Conservation (phyloP, 306 rosid species). For the Abrus pulchellus region DNA sequence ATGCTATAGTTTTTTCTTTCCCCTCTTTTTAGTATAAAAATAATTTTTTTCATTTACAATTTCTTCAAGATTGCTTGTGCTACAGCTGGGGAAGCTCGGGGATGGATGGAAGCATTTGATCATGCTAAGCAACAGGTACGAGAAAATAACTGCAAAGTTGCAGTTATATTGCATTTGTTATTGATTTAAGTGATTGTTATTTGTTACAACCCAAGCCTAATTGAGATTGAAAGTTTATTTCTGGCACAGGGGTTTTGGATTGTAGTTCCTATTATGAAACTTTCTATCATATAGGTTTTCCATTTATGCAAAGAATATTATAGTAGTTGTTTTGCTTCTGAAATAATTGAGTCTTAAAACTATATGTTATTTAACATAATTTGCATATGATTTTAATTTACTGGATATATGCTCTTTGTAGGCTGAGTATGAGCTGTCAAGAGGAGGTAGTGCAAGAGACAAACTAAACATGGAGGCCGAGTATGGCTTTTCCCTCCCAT, state of each 20-base stretch:
- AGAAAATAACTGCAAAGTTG: slow-evolving; percentile 40
- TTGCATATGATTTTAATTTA: slow-evolving; percentile 43
- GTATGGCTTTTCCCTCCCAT: slow-evolving; percentile 60
- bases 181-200: slow-evolving; percentile 24
- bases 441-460: slow-evolving; percentile 68
- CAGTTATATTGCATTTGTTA: slow-evolving; percentile 31
- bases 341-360: slow-evolving; percentile 34
- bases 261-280: slow-evolving; percentile 24
- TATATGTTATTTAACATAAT: slow-evolving; percentile 26
- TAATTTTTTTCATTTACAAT: slow-evolving; percentile 43
- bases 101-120: slow-evolving; percentile 97
- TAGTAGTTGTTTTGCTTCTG: slow-evolving; percentile 31
- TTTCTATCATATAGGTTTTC: slow-evolving; percentile 34
- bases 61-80: slow-evolving; percentile 85
- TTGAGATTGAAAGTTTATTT: slow-evolving; percentile 42
- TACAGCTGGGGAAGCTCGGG: slow-evolving; percentile 79
- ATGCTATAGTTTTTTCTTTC: slow-evolving; percentile 13
- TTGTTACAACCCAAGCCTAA: slow-evolving; percentile 33
- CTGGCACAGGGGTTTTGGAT: slow-evolving; percentile 11
- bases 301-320: slow-evolving; percentile 25
- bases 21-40: slow-evolving; percentile 30
- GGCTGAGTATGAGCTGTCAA: slow-evolving; percentile 87
- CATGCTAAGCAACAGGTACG: slow-evolving; percentile 97
- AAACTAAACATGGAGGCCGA: slow-evolving; percentile 83
- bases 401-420: slow-evolving; percentile 54